phyloP scores from a whole-genome alignment of 768 basidiomycete genomes.

The Pleurotus citrinopileatus region DNA sequence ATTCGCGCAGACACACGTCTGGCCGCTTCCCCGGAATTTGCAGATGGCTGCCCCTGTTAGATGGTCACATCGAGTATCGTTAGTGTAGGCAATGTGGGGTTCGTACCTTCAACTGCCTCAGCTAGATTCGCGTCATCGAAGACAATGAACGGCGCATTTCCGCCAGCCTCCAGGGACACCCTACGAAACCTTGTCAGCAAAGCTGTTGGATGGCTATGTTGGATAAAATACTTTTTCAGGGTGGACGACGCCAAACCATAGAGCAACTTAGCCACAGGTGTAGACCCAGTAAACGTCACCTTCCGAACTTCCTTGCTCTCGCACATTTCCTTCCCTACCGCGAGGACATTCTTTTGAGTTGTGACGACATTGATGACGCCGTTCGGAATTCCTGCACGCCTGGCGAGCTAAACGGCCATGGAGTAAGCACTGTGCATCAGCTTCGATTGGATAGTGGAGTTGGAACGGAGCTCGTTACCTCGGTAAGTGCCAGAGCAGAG shows the following conservation, averaged over 20 bases:
- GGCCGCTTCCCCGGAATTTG: slow-evolving; percentile 81
- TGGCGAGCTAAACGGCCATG: slow-evolving; percentile 75
- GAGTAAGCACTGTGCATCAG: too few species aligned
- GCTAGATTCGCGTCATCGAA: slow-evolving; percentile 96
- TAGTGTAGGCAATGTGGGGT: not conserved
- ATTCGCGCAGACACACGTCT: slow-evolving; percentile 90
- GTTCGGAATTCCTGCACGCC: slow-evolving; percentile 86
- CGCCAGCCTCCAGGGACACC: slow-evolving; percentile 84
- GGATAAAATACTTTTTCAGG: slow-evolving; percentile 90
- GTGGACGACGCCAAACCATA: slow-evolving; percentile 73
- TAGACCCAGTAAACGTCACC: slow-evolving; percentile 90
- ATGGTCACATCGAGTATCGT: not conserved
- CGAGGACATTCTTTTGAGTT: slow-evolving; percentile 76
- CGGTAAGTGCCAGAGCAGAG: slow-evolving; percentile 84
- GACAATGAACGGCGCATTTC: slow-evolving; percentile 95
- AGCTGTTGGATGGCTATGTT: not conserved
- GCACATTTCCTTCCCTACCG: slow-evolving; percentile 94
- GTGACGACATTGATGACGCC: slow-evolving; percentile 96
- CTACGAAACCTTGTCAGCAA: slow-evolving; percentile 27
- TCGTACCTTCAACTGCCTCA: slow-evolving; percentile 77
- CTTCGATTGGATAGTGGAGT: too few species aligned
- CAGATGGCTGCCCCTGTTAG: slow-evolving; percentile 74
- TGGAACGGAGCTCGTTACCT: slow-evolving; percentile 41
- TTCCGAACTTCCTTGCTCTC: slow-evolving; percentile 85
- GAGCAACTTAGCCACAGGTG: slow-evolving; percentile 72